These are phyloP conservation scores for Penicillium macrosclerotiorum DNA, from an alignment of 495 filamentous ascomycete species.

Conservation along the genomic window DNA sequence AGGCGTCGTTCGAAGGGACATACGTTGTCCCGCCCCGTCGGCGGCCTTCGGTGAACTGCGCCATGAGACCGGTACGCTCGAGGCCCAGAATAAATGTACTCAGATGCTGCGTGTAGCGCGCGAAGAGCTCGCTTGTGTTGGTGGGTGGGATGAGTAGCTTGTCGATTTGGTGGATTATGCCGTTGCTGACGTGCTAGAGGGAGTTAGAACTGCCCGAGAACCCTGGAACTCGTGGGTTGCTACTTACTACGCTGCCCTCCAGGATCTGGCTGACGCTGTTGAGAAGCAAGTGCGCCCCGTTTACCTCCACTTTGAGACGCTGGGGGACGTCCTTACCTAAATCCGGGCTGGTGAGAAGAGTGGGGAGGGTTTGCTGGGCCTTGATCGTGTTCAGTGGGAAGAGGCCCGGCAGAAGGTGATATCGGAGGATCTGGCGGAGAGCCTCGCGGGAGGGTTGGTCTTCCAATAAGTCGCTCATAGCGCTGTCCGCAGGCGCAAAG, in stretches of 20 bases:
- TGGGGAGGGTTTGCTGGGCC: slow-evolving; percentile 67
- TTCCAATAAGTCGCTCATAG: slow-evolving; percentile 64
- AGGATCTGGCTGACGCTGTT: slow-evolving; percentile 72
- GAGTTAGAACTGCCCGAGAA: background rate
- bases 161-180: slow-evolving; percentile 75
- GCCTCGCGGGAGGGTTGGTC: slow-evolving; percentile 42
- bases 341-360: slow-evolving; percentile 50
- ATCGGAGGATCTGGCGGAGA: slow-evolving; percentile 66
- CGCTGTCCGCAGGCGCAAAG: slow-evolving; percentile 75
- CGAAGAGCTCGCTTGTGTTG: slow-evolving; percentile 53
- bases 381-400: slow-evolving; percentile 54
- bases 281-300: slow-evolving; percentile 58
- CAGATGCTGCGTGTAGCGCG: slow-evolving; percentile 68
- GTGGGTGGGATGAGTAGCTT: slow-evolving; percentile 72
- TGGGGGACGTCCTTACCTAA: slow-evolving; percentile 62
- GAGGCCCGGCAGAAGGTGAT: slow-evolving; percentile 70
- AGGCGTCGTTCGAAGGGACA: slow-evolving; percentile 74
- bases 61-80: slow-evolving; percentile 61
- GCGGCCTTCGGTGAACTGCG: slow-evolving; percentile 40
- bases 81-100: slow-evolving; percentile 73
- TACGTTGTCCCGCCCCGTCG: slow-evolving; percentile 64
- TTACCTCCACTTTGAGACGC: slow-evolving; percentile 59
- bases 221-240: background rate
- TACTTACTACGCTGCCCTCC: slow-evolving; percentile 61
- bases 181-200: slow-evolving; percentile 67